Conservation (phyloP, 2,329 filamentous ascomycete species). For the Cadophora sp. region DNA sequence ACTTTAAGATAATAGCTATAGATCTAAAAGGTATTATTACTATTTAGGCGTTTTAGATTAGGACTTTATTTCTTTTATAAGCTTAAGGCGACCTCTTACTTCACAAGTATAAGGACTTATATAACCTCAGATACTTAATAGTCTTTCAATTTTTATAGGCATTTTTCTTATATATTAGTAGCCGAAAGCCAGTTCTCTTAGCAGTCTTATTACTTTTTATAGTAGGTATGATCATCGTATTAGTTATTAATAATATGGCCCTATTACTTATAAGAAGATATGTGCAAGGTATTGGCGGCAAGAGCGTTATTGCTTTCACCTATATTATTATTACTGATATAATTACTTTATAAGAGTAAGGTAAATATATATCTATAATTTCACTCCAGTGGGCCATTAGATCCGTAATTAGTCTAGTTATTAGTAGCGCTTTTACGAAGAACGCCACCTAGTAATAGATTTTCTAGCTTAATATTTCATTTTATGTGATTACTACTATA, state of each 20-base stretch:
- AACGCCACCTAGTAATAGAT: constrained; percentile 42
- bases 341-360: constrained; percentile 50
- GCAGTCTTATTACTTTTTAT: constrained; percentile 35
- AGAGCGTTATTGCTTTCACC: constrained; percentile 52
- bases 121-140: constrained; percentile 54
- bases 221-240: constrained; percentile 42
- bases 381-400: constrained; percentile 40
- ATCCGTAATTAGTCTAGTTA: constrained; percentile 43
- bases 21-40: constrained; percentile 16
- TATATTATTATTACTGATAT: constrained; percentile 48
- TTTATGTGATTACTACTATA: constrained; percentile 34
- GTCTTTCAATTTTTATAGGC: constrained; percentile 58
- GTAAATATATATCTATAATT: constrained; percentile 45
- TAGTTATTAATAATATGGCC: constrained; percentile 39
- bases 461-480: constrained; percentile 39
- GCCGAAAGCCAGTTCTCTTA: constrained; percentile 35
- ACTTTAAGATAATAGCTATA: constrained; percentile 17
- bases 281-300: constrained; percentile 57
- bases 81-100: constrained; percentile 34
- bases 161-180: constrained; percentile 38
- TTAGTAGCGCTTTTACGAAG: constrained; percentile 52
- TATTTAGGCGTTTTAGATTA: constrained; percentile 21
- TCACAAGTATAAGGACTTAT: constrained; percentile 22
- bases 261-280: constrained; percentile 45
- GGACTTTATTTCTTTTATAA: constrained; percentile 43